Evolutionary conservation across 2,329 filamentous ascomycete species (phyloP), one percentile per base, ranked within the genome.

Genomic region (Periconia sp.): DNA sequence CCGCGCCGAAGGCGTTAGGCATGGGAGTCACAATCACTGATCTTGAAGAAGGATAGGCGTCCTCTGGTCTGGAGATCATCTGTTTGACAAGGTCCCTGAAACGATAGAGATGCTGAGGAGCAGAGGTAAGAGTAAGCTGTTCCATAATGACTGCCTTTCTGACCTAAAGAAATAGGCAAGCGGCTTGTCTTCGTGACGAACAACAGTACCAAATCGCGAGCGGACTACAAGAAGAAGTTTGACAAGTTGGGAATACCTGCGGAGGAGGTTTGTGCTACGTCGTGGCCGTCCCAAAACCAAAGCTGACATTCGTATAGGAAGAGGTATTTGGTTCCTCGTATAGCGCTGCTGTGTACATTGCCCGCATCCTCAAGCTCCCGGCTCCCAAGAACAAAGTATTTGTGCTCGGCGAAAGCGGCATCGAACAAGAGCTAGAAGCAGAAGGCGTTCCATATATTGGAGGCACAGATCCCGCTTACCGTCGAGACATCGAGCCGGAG

Each of bases 291-390:
- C 5, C 15, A 5, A 4, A 4, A 21, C 33, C 10, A 13, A 19
- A 11, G 21, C 43, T 60, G 26, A 54, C 13, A 18, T 7, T 37
- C 10, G 5, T 6, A 2, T 54, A 84, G 79, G 90, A 97, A 65
- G 94, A 99, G 75, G 88, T 99, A 56, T 99, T 99, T 68, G 91
- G 89, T 49, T 96, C 92, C 7, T 88, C 92, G 26, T 99, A 99
- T 80, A 95, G 90, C 54, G 86, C 94, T 28, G 89, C 92, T 50
- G 86, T 99, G 68, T 99, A 99, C 78, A 96, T 99, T 66, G 87
- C 89, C 8, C 88, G 92, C 54, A 96, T 99, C 71, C 82, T 99
- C 57, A 80, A 88, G 56, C 83, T 95, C 4, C 84, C 87, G 3
- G 72, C 82, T 3, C 84, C 85, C 24, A 92, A 89, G 74, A 90